Base-by-base conservation (phyloP, 106 monocot genomes). In the Ottelia alismoides region DNA sequence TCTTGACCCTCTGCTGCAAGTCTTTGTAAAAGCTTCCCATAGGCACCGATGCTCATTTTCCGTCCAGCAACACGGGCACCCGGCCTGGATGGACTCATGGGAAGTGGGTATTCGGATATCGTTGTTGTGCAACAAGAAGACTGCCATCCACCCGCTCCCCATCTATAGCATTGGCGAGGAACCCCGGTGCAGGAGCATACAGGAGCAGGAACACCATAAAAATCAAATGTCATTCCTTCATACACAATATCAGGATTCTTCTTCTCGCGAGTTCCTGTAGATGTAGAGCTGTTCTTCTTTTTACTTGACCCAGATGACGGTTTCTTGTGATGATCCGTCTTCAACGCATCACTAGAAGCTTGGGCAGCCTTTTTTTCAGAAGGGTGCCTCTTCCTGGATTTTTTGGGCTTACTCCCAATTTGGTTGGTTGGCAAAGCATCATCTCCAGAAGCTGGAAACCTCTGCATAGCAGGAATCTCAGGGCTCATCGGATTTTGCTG, bases 71-170 rank as follows among this genome's bases (percentile, higher is more conserved):
- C 20, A 18, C 86, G 76, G 3, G 74, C 63, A 12, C 86, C 81
- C 0, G 81, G 81, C 65, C 86, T 70, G 2, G 65, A 57, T 20
- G 65, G 29, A 28, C 86, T 87, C 80, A 87, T 71, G 16, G 86
- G 86, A 27, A 87, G 86, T 22, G 86, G 86, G 53, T 87, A 75
- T 55, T 81, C 81, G 0, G 86, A 87, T 48, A 87, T 69, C 19
- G 30, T 71, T 40, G 61, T 81, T 20, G 86, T 87, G 43, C 86
- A 87, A 62, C 86, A 87, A 0, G 86, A 77, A 9, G 86, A 87
- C 29, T 87, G 86, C 86, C 86, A 87, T 20, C 86, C 86, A 7
- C 81, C 86, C 28, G 76, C 64, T 30, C 87, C 87, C 87, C 87
- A 87, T 48, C 75, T 74, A 51, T 87, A 82, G 48, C 81, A 78